These are phyloP conservation scores for Lepiota venenata DNA, from an alignment of 768 basidiomycete genomes.

Conservation along the genomic window DNA sequence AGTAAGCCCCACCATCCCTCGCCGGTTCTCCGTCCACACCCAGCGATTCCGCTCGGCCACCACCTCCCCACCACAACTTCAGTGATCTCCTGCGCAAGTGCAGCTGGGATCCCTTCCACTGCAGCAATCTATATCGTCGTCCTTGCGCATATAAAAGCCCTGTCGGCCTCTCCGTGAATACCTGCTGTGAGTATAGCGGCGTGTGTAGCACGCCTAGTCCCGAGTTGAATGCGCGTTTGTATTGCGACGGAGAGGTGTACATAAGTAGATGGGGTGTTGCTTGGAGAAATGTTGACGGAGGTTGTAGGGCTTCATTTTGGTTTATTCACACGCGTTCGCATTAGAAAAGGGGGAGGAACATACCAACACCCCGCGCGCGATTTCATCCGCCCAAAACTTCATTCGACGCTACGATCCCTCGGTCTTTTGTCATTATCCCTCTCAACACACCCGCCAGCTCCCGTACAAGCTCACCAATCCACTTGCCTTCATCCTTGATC, in stretches of 20 bases:
- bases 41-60: no score
- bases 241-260: conserved; percentile 66
- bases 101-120: no score
- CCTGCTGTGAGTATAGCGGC: conserved; percentile 61
- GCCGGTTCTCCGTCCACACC: no score
- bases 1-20: no score
- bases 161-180: conserved; percentile 68
- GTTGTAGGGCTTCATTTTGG: no score
- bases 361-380: conserved; percentile 84
- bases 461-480: conserved; percentile 80
- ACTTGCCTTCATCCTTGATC: conserved; percentile 76
- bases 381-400: conserved; percentile 83
- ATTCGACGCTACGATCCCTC: conserved; percentile 86
- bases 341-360: conserved; percentile 74
- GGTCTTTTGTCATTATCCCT: no score
- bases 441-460: no score
- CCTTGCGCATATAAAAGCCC: conserved; percentile 44
- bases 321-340: no score
- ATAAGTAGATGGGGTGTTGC: no score
- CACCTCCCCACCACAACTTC: conserved; percentile 67
- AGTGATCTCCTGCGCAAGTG: no score
- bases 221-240: no score
- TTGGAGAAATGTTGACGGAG: conserved; percentile 80
- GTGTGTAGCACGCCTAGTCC: no score
- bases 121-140: conserved; percentile 65